Percentiles rank a stretch among this genome's conserved stretches.
phyloP scores from a whole-genome alignment of 345 rosid genomes.

The Melaleuca alternifolia region DNA sequence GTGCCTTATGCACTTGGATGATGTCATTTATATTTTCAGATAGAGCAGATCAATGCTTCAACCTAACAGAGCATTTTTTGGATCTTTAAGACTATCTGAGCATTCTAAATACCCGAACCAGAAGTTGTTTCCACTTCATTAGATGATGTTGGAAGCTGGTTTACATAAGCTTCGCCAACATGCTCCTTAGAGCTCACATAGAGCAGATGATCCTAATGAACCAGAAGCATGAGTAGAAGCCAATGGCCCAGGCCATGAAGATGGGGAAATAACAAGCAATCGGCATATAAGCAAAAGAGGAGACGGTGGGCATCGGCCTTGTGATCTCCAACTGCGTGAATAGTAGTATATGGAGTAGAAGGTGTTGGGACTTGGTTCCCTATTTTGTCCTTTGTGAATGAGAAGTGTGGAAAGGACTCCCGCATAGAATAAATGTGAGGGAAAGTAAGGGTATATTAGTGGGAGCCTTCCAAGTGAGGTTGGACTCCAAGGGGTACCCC shows the following conservation, averaged over 20 bases:
- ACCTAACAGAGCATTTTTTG: background rate
- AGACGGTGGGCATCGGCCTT: constrained; percentile 20
- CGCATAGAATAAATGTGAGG: too few species aligned
- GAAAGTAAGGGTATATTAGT: too few species aligned
- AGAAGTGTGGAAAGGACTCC: too few species aligned
- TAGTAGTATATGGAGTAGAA: constrained; percentile 23
- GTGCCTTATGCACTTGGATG: background rate
- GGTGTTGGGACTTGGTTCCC: too few species aligned
- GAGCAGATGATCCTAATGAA: background rate
- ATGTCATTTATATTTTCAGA: background rate
- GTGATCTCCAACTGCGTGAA: constrained; percentile 27
- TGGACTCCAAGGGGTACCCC: too few species aligned
- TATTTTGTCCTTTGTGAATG: too few species aligned
- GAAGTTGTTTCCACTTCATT: background rate
- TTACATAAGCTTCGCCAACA: background rate
- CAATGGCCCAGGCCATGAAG: constrained; percentile 18
- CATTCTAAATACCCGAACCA: background rate
- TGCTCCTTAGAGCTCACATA: background rate
- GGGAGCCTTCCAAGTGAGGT: too few species aligned
- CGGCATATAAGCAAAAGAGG: constrained; percentile 23
- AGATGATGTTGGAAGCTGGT: background rate
- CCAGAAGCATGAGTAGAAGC: constrained; percentile 22
- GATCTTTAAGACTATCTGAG: background rate
- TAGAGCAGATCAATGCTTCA: background rate
- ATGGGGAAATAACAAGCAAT: constrained; percentile 23